Base-by-base conservation (phyloP, 768 basidiomycete genomes). In the Gloeostereum incarnatum region DNA sequence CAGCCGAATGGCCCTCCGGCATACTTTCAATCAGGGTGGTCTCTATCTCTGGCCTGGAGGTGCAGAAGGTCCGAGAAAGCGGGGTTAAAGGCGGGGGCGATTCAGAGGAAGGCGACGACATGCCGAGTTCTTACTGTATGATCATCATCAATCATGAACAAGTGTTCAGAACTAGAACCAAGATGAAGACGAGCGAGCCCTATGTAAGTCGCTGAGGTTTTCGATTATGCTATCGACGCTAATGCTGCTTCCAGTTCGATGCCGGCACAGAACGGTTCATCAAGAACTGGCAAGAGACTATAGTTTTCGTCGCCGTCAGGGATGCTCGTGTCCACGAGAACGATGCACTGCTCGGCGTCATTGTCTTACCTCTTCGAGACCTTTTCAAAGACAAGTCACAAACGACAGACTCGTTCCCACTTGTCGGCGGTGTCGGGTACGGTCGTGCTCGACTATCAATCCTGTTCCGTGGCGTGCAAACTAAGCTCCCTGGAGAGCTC, bases 261-360 rank as follows among this genome's bases (percentile, higher is more conserved):
- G 81, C 83, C 1, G 70, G 75, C 0, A 81, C 78, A 1, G 86
- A 90, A 54, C 64, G 70, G 21, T 83, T 83, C 54, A 61, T 84
- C 20, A 63, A 74, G 3, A 74, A 82, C 48, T 84, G 75, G 74
- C 56, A 58, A 6, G 65, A 61, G 7, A 63, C 81, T 3, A 69
- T 74, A 11, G 66, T 85, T 29, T 63, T 79, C 8, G 70, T 87
- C 20, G 70, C 79, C 11, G 77, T 85, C 11, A 71, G 76, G 22
- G 82, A 84, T 47, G 60, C 63, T 2, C 63, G 71, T 24, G 49
- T 71, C 21, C 70, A 78, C 36, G 78, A 81, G 56, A 55, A 60
- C 31, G 73, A 86, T 49, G 78, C 81, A 1, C 68, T 87, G 36
- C 66, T 87, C 20, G 85, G 86, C 20, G 71, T 86, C 24, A 71